A percentile compares a stretch with the other conserved stretches of the same genome.
These are phyloP conservation scores for Fusarium incarnatum DNA, from an alignment of 2,329 filamentous ascomycete genomes.

Conservation along the genomic window DNA sequence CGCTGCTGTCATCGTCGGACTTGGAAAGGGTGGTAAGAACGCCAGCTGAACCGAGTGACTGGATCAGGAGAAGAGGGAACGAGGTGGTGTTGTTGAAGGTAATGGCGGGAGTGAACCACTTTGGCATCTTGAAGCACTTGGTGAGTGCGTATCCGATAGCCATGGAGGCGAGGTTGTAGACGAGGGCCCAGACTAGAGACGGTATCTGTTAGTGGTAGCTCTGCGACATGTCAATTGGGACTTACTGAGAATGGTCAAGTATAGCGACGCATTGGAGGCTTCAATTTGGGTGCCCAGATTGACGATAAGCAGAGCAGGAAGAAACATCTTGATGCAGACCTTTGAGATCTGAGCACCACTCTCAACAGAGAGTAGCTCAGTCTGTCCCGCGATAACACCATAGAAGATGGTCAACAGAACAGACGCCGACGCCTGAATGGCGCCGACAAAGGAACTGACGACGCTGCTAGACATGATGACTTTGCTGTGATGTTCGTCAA, in stretches of 20 bases:
- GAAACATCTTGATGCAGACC: slow-evolving; percentile 37
- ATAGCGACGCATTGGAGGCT: slow-evolving; percentile 20
- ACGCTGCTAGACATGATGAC: slow-evolving; percentile 23
- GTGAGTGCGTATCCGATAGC: slow-evolving; percentile 24
- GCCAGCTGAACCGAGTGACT: slow-evolving; percentile 30
- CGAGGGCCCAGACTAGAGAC: slow-evolving; percentile 21
- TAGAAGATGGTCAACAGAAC: slow-evolving; percentile 34
- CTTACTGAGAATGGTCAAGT: slow-evolving; percentile 21
- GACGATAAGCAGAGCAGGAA: slow-evolving; percentile 29
- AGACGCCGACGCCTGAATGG: slow-evolving; percentile 37
- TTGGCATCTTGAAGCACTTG: slow-evolving; percentile 20
- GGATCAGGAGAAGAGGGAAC: slow-evolving; percentile 28
- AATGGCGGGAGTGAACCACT: slow-evolving; percentile 32
- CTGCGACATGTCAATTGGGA: background rate
- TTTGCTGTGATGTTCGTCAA: background rate
- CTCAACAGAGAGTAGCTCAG: slow-evolving; percentile 29
- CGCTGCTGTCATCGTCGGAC: slow-evolving; percentile 22
- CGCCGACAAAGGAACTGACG: slow-evolving; percentile 27
- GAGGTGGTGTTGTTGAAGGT: slow-evolving; percentile 36
- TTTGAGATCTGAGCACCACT: slow-evolving; percentile 32
- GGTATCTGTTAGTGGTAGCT: background rate
- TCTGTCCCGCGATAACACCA: slow-evolving; percentile 28
- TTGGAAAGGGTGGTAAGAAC: slow-evolving; percentile 26
- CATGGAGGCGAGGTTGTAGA: slow-evolving; percentile 28
- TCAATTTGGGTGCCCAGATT: slow-evolving; percentile 30